Evolutionary conservation across 495 filamentous ascomycete genomes (phyloP), one percentile per base, ranked within the genome.

Genomic region (Aspergillus baeticus): DNA sequence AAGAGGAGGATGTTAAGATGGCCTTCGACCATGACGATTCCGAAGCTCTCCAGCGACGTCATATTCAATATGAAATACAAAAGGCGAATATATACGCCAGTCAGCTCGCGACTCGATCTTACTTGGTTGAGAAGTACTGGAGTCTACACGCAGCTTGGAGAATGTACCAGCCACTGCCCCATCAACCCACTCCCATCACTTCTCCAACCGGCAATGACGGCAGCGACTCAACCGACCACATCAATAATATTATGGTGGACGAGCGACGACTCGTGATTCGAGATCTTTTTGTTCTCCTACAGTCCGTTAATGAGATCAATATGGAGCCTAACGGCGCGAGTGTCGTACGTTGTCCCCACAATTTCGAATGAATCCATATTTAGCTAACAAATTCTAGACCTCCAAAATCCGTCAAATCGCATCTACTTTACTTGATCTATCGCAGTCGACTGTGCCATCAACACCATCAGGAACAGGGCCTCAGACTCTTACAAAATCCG

Each of bases 61-160:
- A 77, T 5, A 75, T 91, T 2, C 89, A 92, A 45, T 87, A 83
- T 48, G 88, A 94, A 61, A 92, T 95, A 20, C 90, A 95, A 64
- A 92, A 91, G 62, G 84, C 84, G 18, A 93, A 92, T 59, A 87
- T 96, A 21, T 87, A 91, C 57, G 82, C 83, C 6, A 88, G 83
- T 41, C 85, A 90, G 60, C 73, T 96, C 1, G 82, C 81, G 3
- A 91, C 88, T 2, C 80, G 90, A 18, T 90, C 87, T 0, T 91
- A 86, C 62, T 79, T 90, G n/a, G 86, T 93, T 2, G 88, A 95
- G 58, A 89, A 88, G 61, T 94, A 90, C 63, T 87, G 85, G 69
- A 83, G 77, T 61, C 73, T 88, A 0, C 81, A 80, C 44, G 83
- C 88, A 36, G 78, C 78, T 6, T 80, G 79, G 58, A 64, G 64